phyloP scores from a whole-genome alignment of 2,329 filamentous ascomycete genomes.

The Polytolypa hystricis region DNA sequence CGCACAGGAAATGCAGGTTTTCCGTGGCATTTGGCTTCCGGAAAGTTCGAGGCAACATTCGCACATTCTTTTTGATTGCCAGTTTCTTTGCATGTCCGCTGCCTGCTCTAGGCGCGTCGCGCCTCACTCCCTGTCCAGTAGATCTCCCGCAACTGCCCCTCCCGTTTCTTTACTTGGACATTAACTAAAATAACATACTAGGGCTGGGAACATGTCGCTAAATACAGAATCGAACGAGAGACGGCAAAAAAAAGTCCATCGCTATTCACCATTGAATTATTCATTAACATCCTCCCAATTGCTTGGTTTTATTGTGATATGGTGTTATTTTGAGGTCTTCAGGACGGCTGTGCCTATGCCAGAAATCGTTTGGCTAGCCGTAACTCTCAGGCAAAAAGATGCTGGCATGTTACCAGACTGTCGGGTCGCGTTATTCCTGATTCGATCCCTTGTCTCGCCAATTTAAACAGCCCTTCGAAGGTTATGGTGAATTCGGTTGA shows the following conservation, averaged over 20 bases:
- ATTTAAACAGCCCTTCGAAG: too few relatives aligned
- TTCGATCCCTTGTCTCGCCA: too few relatives aligned
- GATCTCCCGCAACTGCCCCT: slow-evolving; percentile 9
- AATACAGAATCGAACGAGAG: background rate
- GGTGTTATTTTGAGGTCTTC: background rate
- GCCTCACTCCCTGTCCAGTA: slow-evolving; percentile 10
- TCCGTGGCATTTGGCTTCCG: slow-evolving; percentile 2
- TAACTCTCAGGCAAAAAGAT: background rate
- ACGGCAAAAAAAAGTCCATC: background rate
- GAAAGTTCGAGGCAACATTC: slow-evolving; percentile 4
- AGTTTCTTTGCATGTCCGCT: slow-evolving; percentile 2
- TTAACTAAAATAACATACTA: background rate
- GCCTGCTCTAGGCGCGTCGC: slow-evolving; percentile 8
- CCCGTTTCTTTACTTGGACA: background rate
- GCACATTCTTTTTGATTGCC: slow-evolving; percentile 3
- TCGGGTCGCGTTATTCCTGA: background rate
- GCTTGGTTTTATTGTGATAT: background rate
- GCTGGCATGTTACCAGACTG: background rate
- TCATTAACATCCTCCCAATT: background rate
- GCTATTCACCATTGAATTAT: background rate
- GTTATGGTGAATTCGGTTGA: too few relatives aligned
- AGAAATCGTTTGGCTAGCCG: background rate
- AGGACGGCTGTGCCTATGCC: background rate
- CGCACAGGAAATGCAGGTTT: too few relatives aligned
- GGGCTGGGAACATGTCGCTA: too few relatives aligned